Evolutionary conservation across 169 alveolate species (phyloP), one percentile per base, ranked within the genome.

Genomic region (Perkinsus chesapeaki): DNA sequence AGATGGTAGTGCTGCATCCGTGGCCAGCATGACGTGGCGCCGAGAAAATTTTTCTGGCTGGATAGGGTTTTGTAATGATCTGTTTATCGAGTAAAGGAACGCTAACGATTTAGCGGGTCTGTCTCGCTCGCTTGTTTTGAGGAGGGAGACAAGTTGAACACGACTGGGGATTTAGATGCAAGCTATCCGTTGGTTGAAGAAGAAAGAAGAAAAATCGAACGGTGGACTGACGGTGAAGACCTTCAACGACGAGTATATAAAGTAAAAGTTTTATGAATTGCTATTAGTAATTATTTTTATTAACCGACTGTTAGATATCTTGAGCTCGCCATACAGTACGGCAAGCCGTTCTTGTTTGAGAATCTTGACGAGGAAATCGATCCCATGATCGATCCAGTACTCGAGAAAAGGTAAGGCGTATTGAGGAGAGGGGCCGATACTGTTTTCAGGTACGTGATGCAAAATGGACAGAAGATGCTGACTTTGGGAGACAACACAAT

Each of bases 321-420:
- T n/a, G 99, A 98, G 95, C 96, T 96, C 93, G 98, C 98, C 34
- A 95, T 98, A 43, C 96, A 94, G 82, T 97, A 95, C 94, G 99
- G 99, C 48, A 97, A 97, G 93, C 98, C 99, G 39, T 97, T 97
- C 39, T 96, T 98, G 47, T 97, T 98, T 82, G 99, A 98, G 95
- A 97, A 96, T 47, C 97, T 98, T 91, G 99, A 98, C 94, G 98
- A 98, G 91, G 98, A 98, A 92, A 94, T 98, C 39, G 99, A 98
- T 94, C 99, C 99, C 34, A 97, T 97, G 96, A 97, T 98, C 92
- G 99, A 97, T 91, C 98, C 99, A 20, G 97, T 98, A 38, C 93
- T 98, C 43, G 99, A 98, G 95, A 97, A 97, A 95, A 96, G 96
- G 94, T 94, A 95, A 43, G 96, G 96, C 34, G 94, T 97, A 19